Conservation (phyloP, 2,329 filamentous ascomycete genomes). For the Trichoderma arundinaceum region DNA sequence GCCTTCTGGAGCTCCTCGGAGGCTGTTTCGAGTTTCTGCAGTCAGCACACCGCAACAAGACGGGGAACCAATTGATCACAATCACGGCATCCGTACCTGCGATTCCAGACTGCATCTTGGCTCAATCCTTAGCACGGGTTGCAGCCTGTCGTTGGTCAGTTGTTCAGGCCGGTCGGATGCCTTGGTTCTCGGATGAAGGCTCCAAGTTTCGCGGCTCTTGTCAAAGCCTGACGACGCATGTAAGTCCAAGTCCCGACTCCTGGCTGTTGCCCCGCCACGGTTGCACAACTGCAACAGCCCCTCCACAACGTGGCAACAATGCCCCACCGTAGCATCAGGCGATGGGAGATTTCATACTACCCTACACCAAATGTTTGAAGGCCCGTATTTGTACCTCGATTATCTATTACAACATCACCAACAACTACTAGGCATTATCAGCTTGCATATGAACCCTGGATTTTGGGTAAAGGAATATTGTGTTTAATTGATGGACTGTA, state of each 20-base stretch:
- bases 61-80: conserved; percentile 7
- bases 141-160: neutral
- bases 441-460: too few relatives aligned
- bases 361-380: neutral
- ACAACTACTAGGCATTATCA: too few relatives aligned
- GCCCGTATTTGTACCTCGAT: too few relatives aligned
- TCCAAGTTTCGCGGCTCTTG: conserved; percentile 22
- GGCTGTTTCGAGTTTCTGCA: conserved; percentile 53
- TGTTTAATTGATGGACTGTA: too few relatives aligned
- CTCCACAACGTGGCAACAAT: conserved; percentile 27
- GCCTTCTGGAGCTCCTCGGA: conserved; percentile 77
- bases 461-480: too few relatives aligned
- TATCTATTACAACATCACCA: too few relatives aligned
- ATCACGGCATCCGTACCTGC: conserved; percentile 58
- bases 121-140: neutral
- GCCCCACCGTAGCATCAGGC: conserved; percentile 6
- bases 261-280: conserved; percentile 27
- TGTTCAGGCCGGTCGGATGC: conserved; percentile 2
- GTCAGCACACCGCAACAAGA: conserved; percentile 23
- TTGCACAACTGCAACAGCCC: conserved; percentile 19
- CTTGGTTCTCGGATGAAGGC: conserved; percentile 18
- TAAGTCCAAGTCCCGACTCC: conserved; percentile 23
- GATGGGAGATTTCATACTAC: neutral
- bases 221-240: conserved; percentile 29
- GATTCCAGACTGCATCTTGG: conserved; percentile 77